Percentiles rank a stretch among this genome's conserved stretches.
Evolutionary conservation across 306 rosid species (phyloP).

Genomic region (Luffa aegyptiaca): DNA sequence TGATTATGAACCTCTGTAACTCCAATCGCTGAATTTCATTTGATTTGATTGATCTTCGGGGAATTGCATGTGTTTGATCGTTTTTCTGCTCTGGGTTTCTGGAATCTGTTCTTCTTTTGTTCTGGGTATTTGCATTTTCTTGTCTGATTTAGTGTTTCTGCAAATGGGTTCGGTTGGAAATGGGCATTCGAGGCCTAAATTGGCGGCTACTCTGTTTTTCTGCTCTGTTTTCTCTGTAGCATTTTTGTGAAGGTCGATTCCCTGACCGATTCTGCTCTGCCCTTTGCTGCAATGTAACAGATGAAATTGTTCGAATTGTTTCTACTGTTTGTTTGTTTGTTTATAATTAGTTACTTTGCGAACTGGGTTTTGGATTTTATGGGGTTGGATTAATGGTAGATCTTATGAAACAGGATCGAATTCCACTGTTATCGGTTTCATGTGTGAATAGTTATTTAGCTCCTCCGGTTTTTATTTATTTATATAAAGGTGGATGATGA

Average conservation of each 20-base stretch:
- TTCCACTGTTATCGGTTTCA: neutral
- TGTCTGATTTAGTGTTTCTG: slow-evolving; percentile 11
- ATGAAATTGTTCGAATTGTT: neutral
- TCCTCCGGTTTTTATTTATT: neutral
- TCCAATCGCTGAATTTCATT: neutral
- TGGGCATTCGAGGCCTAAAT: neutral
- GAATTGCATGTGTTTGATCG: neutral
- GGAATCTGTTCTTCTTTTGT: slow-evolving; percentile 5
- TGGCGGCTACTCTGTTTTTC: neutral
- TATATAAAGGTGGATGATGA: neutral
- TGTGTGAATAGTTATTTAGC: slow-evolving; percentile 2
- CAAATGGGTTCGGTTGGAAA: slow-evolving; percentile 12
- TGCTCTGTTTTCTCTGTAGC: neutral
- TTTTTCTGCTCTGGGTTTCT: neutral
- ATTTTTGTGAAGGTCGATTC: neutral
- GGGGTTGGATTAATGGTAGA: neutral
- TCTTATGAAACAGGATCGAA: neutral
- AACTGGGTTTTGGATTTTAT: neutral
- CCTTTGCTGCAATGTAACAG: neutral
- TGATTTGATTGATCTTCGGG: neutral
- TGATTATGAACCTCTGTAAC: slow-evolving; percentile 5
- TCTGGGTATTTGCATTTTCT: neutral
- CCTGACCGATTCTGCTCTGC: neutral
- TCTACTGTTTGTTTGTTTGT: neutral
- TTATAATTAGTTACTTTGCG: neutral